Conservation (phyloP, 2,329 filamentous ascomycete species). For the Colletotrichum sp. region DNA sequence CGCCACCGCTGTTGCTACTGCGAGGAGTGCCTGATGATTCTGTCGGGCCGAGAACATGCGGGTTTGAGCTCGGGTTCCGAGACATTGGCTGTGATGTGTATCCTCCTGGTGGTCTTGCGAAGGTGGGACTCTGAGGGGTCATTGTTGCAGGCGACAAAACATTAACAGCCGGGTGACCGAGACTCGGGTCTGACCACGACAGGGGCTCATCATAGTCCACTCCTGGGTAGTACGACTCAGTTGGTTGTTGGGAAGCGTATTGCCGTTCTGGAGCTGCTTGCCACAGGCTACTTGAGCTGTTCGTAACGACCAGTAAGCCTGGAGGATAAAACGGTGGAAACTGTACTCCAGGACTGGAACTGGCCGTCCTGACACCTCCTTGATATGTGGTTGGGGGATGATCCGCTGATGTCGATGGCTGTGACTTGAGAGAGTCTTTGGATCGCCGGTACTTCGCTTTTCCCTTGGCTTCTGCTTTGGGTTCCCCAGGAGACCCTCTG, state of each 20-base stretch:
- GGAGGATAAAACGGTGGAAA: slow-evolving; percentile 32
- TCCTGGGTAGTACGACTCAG: neutral
- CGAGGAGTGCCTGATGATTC: neutral
- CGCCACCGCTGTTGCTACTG: slow-evolving; percentile 24
- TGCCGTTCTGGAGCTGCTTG: slow-evolving; percentile 15
- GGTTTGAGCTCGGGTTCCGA: slow-evolving; percentile 43
- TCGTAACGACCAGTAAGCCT: slow-evolving; percentile 15
- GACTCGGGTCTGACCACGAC: neutral
- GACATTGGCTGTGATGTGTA: slow-evolving; percentile 58
- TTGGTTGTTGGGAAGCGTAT: slow-evolving; percentile 14
- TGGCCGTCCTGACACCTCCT: slow-evolving; percentile 32
- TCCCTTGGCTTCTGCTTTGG: neutral
- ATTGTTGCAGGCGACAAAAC: slow-evolving; percentile 25
- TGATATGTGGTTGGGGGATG: neutral
- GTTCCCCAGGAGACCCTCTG: neutral
- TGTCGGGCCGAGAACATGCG: neutral
- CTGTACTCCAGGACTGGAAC: slow-evolving; percentile 32
- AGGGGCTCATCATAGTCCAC: slow-evolving; percentile 1
- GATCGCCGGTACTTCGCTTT: neutral
- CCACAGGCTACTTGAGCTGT: neutral
- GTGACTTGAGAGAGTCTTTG: neutral
- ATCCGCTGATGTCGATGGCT: neutral
- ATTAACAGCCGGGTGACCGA: slow-evolving; percentile 7
- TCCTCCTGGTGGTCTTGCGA: slow-evolving; percentile 32
- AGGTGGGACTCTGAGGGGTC: slow-evolving; percentile 24